Percentiles rank a stretch among this genome's conserved stretches.
Evolutionary conservation across 805 yeast genomes (phyloP).

Genomic region (Candida odintsovae): DNA sequence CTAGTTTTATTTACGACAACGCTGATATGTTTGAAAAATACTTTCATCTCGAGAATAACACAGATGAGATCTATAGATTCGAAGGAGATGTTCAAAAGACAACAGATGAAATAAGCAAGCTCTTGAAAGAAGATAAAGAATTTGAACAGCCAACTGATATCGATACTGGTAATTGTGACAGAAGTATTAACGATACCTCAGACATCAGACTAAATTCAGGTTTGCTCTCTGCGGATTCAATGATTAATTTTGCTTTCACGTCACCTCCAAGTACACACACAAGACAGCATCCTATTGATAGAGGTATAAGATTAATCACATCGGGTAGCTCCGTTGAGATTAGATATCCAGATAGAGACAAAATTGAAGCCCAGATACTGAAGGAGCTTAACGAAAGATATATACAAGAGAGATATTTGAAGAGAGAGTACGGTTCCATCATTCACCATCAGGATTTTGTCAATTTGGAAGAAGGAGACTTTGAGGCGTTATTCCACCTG

Average conservation of each 20-base stretch:
- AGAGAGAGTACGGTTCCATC: constrained; percentile 8
- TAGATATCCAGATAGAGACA: neutral
- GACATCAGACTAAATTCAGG: neutral
- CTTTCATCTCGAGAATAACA: neutral
- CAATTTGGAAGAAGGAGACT: constrained; percentile 7
- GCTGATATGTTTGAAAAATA: neutral
- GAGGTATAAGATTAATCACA: constrained; percentile 11
- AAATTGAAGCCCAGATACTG: neutral
- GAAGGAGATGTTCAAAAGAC: neutral
- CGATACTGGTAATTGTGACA: no score
- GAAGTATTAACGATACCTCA: neutral
- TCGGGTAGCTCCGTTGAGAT: constrained; percentile 12
- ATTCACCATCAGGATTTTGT: constrained; percentile 14
- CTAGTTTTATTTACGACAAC: neutral
- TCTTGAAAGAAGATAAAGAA: neutral
- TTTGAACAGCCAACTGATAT: neutral
- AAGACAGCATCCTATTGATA: neutral
- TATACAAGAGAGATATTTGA: neutral
- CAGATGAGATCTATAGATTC: no score
- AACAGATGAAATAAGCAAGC: neutral
- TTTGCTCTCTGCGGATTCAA: neutral
- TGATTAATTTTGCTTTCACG: neutral
- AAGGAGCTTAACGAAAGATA: neutral
- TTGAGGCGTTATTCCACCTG: neutral
- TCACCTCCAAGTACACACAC: neutral